Evolutionary conservation across 1,284 basidiomycete genomes (phyloP).

Genomic region (Puccinia novopanici): DNA sequence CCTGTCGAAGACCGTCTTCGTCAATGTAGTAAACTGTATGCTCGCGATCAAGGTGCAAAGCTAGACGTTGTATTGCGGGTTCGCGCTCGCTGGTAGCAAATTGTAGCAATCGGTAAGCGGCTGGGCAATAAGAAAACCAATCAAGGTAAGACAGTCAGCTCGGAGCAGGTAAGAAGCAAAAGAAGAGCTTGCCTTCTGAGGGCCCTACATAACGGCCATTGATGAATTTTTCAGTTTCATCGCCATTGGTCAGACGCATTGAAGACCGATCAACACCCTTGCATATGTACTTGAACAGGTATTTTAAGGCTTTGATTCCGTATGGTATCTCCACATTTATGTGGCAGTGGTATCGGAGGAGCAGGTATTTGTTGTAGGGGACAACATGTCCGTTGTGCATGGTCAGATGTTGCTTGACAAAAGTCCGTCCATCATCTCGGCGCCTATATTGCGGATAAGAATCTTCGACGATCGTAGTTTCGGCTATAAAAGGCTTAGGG

Average conservation of each 20-base stretch:
- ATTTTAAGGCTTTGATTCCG: too few species aligned
- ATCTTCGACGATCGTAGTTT: too few species aligned
- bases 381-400: background rate
- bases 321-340: too few species aligned
- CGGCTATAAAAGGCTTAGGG: background rate
- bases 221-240: constrained; percentile 61
- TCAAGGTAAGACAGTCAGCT: background rate
- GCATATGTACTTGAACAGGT: too few species aligned
- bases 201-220: too few species aligned
- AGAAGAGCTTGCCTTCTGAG: constrained; percentile 55
- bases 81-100: constrained; percentile 57
- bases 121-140: background rate
- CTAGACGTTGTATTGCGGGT: too few species aligned
- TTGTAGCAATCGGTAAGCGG: constrained; percentile 59
- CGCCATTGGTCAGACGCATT: background rate
- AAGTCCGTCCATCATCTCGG: background rate
- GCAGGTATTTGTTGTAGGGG: too few species aligned
- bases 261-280: too few species aligned
- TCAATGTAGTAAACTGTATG: background rate
- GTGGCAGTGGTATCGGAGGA: too few species aligned
- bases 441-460: background rate
- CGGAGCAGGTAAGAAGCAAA: background rate
- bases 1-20: background rate
- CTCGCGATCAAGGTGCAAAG: background rate
- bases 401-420: background rate